Evolutionary conservation across 2,329 filamentous ascomycete species (phyloP), one percentile per base, ranked within the genome.

Genomic region (Pochonia chlamydosporia): DNA sequence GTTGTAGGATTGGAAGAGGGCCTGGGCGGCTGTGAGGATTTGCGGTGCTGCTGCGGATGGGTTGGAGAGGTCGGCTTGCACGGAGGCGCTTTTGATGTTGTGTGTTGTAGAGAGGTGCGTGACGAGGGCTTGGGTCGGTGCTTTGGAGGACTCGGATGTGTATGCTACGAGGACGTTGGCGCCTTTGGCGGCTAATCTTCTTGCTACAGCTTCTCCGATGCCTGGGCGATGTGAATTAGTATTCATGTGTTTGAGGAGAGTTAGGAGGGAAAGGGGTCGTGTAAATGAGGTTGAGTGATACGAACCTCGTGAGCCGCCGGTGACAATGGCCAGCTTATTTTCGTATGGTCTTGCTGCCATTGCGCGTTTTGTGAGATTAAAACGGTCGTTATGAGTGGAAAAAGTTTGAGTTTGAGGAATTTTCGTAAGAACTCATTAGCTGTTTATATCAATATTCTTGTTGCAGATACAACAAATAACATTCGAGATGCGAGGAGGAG

Each of bases 121-220:
- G 54, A 73, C 72, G 11, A 83, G 68, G 20, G 71, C 59, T 47
- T 68, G 56, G 8, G 79, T 75, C 41, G 63, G 65, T 36, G 68
- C 56, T 16, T 66, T 67, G 2, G 79, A 83, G 3, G 70, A 72
- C 48, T 76, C 70, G 41, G 77, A 80, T 10, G 77, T 78, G 63
- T 81, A 83, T 61, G 79, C 79, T 49, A 84, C 66, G 40, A 84
- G 65, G 14, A 85, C 63, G 47, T 76, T 75, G 62, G 73, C 74
- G 44, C 81, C 81, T 65, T 83, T 83, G 59, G 69, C 70, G 26
- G 80, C 81, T 10, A 85, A 71, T 47, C 79, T 75, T 39, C 69
- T 69, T 45, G 72, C 76, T 41, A 81, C 77, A 23, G 77, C 76
- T 18, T 76, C 78, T 24, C 81, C 81, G 48, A 84, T 84, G 33